Evolutionary conservation across 1,284 basidiomycete genomes (phyloP).

Genomic region (Leccinum pallidistipes): DNA sequence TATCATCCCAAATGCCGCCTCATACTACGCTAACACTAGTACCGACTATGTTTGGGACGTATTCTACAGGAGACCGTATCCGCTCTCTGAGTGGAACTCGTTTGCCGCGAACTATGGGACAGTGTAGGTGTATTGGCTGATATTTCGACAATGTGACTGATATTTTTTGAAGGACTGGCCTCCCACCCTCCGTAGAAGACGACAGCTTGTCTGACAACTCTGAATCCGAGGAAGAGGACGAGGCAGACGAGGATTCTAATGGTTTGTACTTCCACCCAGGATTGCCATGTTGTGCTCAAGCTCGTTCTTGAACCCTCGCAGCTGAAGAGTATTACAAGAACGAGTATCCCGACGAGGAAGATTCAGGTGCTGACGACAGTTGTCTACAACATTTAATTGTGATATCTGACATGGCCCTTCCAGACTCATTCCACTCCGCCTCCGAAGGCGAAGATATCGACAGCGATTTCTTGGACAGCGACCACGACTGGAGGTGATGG

Average conservation of each 20-base stretch:
- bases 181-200: slow-evolving; percentile 56
- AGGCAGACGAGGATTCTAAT: slow-evolving; percentile 80
- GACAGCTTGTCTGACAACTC: slow-evolving; percentile 46
- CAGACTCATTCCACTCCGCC: slow-evolving; percentile 30
- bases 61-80: slow-evolving; percentile 66
- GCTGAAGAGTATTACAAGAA: slow-evolving; percentile 81
- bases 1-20: neutral
- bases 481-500: slow-evolving; percentile 32
- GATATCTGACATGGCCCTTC: slow-evolving; percentile 4
- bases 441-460: slow-evolving; percentile 26
- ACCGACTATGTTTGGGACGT: slow-evolving; percentile 79
- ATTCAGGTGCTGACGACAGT: slow-evolving; percentile 44
- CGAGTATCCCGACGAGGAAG: slow-evolving; percentile 77
- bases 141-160: slow-evolving; percentile 6
- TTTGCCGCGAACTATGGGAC: slow-evolving; percentile 60
- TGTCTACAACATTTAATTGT: slow-evolving; percentile 29
- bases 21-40: neutral
- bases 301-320: slow-evolving; percentile 29
- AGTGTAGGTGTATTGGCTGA: slow-evolving; percentile 44
- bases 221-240: slow-evolving; percentile 67
- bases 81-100: slow-evolving; percentile 57
- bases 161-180: slow-evolving; percentile 50
- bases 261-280: slow-evolving; percentile 42
- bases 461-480: slow-evolving; percentile 22
- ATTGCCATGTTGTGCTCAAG: neutral